These are phyloP conservation scores for Suhomyces bokatorum DNA, from an alignment of 1,139 yeast genomes.

Conservation along the genomic window DNA sequence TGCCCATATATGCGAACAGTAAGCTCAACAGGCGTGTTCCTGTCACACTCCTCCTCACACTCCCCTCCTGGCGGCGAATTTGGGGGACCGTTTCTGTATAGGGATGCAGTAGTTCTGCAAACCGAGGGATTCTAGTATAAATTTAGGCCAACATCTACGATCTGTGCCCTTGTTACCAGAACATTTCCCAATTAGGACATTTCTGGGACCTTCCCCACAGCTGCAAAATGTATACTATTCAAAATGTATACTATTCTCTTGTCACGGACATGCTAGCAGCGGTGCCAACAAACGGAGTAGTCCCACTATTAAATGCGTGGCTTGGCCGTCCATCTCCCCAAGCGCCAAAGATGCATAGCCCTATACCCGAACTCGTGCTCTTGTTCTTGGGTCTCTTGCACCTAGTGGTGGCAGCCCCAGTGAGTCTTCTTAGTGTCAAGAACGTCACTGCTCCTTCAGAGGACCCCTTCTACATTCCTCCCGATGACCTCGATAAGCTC, in stretches of 20 bases:
- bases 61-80: too few species aligned
- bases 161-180: too few species aligned
- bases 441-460: constrained; percentile 8
- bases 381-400: neutral
- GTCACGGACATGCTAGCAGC: too few species aligned
- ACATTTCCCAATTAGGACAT: neutral
- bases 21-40: neutral
- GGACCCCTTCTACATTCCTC: constrained; percentile 32
- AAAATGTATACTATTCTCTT: too few species aligned
- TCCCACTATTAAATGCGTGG: too few species aligned
- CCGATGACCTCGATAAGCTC: constrained; percentile 25
- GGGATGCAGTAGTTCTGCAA: neutral
- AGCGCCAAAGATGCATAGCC: too few species aligned
- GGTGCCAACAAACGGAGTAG: too few species aligned
- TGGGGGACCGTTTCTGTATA: too few species aligned
- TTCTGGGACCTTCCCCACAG: neutral
- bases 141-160: too few species aligned
- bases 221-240: neutral
- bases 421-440: neutral
- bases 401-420: constrained; percentile 3
- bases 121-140: too few species aligned
- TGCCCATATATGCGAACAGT: too few species aligned
- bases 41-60: neutral
- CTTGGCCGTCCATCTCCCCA: too few species aligned
- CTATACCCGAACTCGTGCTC: neutral